Evolutionary conservation across 768 basidiomycete species (phyloP).

Genomic region (Panaeolus papilionaceus): DNA sequence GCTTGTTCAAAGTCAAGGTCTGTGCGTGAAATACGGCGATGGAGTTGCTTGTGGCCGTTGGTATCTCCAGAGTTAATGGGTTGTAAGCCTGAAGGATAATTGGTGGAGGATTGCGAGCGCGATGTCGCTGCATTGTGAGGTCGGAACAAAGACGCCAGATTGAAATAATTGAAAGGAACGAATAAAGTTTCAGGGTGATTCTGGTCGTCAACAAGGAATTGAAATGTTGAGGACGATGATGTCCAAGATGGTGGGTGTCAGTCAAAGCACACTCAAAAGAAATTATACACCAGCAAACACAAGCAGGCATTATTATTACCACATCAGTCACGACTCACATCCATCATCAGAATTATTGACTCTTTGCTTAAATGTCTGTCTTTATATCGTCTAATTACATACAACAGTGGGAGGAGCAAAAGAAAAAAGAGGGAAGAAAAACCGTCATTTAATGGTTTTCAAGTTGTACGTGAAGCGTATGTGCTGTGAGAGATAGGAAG

Average conservation of each 20-base stretch:
- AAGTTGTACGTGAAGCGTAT: neutral
- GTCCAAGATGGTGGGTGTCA: constrained; percentile 17
- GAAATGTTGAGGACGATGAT: constrained; percentile 10
- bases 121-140: constrained; percentile 49
- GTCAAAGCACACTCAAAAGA: neutral
- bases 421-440: neutral
- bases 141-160: constrained; percentile 72
- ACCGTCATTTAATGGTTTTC: neutral
- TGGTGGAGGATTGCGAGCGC: constrained; percentile 41
- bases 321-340: constrained; percentile 2
- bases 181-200: neutral
- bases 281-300: constrained; percentile 10
- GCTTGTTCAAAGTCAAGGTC: constrained; percentile 87
- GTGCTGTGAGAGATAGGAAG: neutral
- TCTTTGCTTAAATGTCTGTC: constrained; percentile 1
- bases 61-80: constrained; percentile 62
- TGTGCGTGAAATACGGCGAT: constrained; percentile 69
- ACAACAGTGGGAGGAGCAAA: neutral
- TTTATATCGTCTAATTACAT: constrained; percentile 14
- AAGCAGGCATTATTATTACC: neutral
- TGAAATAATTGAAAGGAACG: constrained; percentile 35
- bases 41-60: constrained; percentile 40
- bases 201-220: neutral
- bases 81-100: constrained; percentile 46
- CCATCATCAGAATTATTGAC: neutral